phyloP scores from a whole-genome alignment of 768 basidiomycete species.

The Crassisporium funariophilum region DNA sequence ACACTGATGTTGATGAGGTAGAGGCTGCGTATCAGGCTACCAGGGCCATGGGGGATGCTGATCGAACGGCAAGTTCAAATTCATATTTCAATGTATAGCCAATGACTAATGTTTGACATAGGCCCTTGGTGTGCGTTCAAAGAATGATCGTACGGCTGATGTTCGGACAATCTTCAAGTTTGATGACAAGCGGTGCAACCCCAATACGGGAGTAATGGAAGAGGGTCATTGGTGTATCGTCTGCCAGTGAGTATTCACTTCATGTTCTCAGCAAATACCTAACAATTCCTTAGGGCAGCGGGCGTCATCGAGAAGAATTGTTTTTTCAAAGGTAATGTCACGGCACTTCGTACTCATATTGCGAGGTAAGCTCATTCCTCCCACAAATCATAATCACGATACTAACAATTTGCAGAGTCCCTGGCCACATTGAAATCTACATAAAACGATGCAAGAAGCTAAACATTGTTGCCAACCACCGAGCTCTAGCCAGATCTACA shows the following conservation, averaged over 20 bases:
- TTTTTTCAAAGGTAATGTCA: not conserved
- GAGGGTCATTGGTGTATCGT: conserved; percentile 18
- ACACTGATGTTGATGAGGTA: not conserved
- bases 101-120: not conserved
- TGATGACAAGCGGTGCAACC: conserved; percentile 4
- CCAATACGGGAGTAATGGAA: conserved; percentile 8
- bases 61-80: conserved; percentile 4
- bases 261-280: not conserved
- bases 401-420: not conserved
- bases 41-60: conserved; percentile 1
- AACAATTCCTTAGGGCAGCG: not conserved
- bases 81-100: conserved; percentile 10
- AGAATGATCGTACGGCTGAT: not conserved
- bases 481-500: not conserved
- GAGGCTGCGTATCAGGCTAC: not conserved
- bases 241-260: conserved; percentile 15
- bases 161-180: conserved; percentile 1
- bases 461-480: not conserved
- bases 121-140: not conserved
- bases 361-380: not conserved
- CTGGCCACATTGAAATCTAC: not conserved
- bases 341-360: not conserved
- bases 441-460: not conserved
- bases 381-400: not conserved
- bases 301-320: not conserved